Conservation (phyloP, 768 basidiomycete species). For the Peribolospora baueri region DNA sequence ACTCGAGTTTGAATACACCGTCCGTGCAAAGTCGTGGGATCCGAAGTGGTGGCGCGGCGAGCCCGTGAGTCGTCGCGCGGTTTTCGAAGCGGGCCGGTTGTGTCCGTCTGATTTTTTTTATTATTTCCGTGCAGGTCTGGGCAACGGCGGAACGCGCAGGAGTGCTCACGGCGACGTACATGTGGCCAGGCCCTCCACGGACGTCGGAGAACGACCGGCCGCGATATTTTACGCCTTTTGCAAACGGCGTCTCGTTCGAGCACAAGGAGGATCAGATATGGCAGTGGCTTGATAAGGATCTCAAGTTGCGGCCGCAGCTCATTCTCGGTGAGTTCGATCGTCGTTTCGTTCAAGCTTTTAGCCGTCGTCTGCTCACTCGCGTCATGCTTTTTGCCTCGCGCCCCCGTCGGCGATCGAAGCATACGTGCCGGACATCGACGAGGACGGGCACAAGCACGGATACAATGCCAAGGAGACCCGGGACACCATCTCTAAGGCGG, state of each 20-base stretch:
- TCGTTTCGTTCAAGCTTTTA: not conserved
- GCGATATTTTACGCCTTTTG: conserved; percentile 17
- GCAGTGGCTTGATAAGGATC: conserved; percentile 54
- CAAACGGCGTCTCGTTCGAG: conserved; percentile 38
- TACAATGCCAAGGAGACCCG: conserved; percentile 17
- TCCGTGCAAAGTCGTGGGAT: conserved; percentile 35
- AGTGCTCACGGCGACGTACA: not conserved
- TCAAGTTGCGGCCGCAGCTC: conserved; percentile 46
- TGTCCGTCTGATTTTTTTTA: not conserved
- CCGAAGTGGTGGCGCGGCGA: conserved; percentile 70
- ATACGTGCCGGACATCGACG: conserved; percentile 11
- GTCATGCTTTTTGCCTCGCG: conserved; percentile 1
- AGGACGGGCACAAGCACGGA: conserved; percentile 5
- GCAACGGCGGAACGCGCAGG: conserved; percentile 34
- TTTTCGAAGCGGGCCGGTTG: no score
- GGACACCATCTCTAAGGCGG: conserved; percentile 42
- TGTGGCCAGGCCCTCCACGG: conserved; percentile 58
- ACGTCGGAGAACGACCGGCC: conserved; percentile 40
- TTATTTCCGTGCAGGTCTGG: conserved; percentile 43
- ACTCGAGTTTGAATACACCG: conserved; percentile 48
- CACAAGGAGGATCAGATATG: conserved; percentile 55
- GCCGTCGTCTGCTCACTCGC: not conserved
- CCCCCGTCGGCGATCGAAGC: conserved; percentile 9
- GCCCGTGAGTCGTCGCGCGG: conserved; percentile 31
- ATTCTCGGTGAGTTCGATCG: conserved; percentile 34